Base-by-base conservation (phyloP, 306 rosid species). In the Neltuma alba region DNA sequence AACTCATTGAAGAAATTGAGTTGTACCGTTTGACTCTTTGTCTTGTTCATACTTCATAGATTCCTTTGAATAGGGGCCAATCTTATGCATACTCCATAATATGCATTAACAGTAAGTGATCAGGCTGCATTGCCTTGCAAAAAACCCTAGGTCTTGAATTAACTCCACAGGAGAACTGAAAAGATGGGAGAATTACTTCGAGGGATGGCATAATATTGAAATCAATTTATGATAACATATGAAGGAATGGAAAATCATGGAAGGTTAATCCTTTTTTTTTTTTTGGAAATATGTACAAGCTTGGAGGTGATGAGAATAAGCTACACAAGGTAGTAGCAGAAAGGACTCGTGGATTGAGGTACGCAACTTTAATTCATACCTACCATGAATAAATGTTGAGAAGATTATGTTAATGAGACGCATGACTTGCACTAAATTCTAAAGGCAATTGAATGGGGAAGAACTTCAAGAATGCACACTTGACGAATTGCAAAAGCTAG, bases 301-400 rank as follows among this genome's bases (percentile, higher is more conserved):
- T 63, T 41, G 72, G 45, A 34, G 37, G 27, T 44, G 44, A 61
- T 18, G 2, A 36, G 20, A 36, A 31, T 14, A 44, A 25, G 72
- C 44, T 76, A 33, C 36, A 7, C 21, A 33, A 76, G 34, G 38
- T 44, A 44, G 28, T 30, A 76, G 80, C 33, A 44, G 33, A 76
- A 14, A 44, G 47, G 72, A 76, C 80, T 45, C 61, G 13, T 41
- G 80, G 62, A 62, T 52, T 76, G 62, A 76, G 80, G 80, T 76
- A 76, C 31, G 10, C 70, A 33, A 33, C 2, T 18, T 30, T 18
- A 18, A 66, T 20, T 0, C 1, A 54, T 6, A 37, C 0, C n/a
- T n/a, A 33, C 61, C 61, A 54, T 54, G 61, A 23, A 57, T 57
- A 7, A 23, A 25, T 54, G 33, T 57, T 57, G 16, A 11, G 15